Percentiles rank a stretch among this genome's conserved stretches.
These are phyloP conservation scores for Dispira simplex DNA, from an alignment of 192 early-diverging fungal genomes.

Conservation along the genomic window DNA sequence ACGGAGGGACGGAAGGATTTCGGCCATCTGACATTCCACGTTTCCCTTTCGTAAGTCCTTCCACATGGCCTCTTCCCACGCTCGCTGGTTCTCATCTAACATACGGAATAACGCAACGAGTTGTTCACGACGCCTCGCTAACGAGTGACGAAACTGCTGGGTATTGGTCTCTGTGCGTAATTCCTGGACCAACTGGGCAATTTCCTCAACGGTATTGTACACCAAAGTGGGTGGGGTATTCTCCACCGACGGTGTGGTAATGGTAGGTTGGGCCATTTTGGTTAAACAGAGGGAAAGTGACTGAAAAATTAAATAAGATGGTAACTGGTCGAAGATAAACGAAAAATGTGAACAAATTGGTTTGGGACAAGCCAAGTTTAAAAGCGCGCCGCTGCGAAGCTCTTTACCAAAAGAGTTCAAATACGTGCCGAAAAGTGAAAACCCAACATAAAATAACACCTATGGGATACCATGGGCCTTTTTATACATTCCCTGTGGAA, in stretches of 20 bases:
- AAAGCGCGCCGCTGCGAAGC: no score
- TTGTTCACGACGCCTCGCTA: constrained; percentile 40
- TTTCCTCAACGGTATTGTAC: constrained; percentile 4
- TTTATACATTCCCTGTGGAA: no score
- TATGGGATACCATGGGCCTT: no score
- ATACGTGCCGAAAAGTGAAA: no score
- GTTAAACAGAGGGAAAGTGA: no score
- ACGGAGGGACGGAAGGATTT: constrained; percentile 29
- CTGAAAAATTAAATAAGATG: no score
- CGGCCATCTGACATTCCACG: constrained; percentile 33
- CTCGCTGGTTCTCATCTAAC: constrained; percentile 39
- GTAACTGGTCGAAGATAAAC: no score
- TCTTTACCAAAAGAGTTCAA: no score
- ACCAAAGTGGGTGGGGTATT: background rate
- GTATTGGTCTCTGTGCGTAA: background rate
- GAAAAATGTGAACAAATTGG: no score
- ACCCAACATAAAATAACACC: no score
- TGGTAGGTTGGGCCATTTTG: background rate
- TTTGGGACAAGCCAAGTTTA: no score
- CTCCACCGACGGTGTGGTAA: background rate
- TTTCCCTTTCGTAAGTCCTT: constrained; percentile 40
- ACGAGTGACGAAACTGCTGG: constrained; percentile 23
- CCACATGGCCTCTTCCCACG: constrained; percentile 31
- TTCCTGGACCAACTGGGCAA: background rate
- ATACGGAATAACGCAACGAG: constrained; percentile 40